Conservation (phyloP, 495 filamentous ascomycete species). For the Filosporella fistucella region DNA sequence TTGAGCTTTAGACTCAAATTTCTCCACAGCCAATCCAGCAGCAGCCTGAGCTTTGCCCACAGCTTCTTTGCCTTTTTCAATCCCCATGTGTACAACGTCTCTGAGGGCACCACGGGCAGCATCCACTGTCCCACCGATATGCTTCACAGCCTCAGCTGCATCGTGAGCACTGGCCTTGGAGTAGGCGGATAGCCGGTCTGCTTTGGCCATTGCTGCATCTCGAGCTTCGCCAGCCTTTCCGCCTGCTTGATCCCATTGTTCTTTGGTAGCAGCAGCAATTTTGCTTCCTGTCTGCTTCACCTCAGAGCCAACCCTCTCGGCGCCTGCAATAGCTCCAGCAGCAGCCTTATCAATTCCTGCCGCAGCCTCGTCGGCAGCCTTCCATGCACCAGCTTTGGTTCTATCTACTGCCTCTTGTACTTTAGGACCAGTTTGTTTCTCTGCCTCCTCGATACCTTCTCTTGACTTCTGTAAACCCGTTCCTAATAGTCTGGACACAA, state of each 20-base stretch:
- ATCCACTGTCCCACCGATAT: constrained; percentile 20
- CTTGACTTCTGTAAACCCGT: constrained; percentile 26
- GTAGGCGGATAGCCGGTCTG: constrained; percentile 3
- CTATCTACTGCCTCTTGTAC: constrained; percentile 28
- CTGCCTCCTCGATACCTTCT: constrained; percentile 23
- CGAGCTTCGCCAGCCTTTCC: constrained; percentile 4
- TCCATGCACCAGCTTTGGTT: constrained; percentile 15
- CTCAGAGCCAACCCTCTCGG: constrained; percentile 6
- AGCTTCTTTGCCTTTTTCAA: constrained; percentile 29
- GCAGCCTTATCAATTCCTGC: constrained; percentile 12
- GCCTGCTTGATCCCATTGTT: constrained; percentile 1
- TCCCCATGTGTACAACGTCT: constrained; percentile 27
- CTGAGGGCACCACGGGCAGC: constrained; percentile 28
- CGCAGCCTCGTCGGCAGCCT: constrained; percentile 10
- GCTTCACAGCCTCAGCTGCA: constrained; percentile 7
- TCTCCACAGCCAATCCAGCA: constrained; percentile 23
- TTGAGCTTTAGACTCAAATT: constrained; percentile 22
- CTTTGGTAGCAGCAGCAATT: constrained; percentile 7
- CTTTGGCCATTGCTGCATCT: constrained; percentile 10
- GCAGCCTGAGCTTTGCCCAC: constrained; percentile 26
- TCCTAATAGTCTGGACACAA: constrained; percentile 22
- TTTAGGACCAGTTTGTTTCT: constrained; percentile 26
- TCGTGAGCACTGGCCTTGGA: constrained; percentile 9
- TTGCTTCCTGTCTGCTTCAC: constrained; percentile 5
- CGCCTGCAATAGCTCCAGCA: constrained; percentile 9